These are phyloP conservation scores for Penicillium sp. DNA, from an alignment of 2,329 filamentous ascomycete species.

Conservation along the genomic window DNA sequence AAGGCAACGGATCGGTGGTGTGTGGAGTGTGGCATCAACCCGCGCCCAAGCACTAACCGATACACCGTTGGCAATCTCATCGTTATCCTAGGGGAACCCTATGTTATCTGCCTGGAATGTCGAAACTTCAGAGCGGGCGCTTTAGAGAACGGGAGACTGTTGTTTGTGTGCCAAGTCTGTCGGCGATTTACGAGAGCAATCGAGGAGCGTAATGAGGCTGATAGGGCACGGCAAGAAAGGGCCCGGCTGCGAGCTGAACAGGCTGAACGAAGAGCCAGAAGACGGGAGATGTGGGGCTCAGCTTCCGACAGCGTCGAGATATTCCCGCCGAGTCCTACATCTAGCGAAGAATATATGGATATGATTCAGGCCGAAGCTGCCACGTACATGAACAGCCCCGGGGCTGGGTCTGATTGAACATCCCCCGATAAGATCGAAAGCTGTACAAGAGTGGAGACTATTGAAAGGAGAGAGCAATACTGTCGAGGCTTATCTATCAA, in stretches of 20 bases:
- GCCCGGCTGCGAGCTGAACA: constrained; percentile 7
- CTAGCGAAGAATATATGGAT: constrained; percentile 8
- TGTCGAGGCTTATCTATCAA: no score
- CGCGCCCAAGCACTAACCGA: constrained; percentile 5
- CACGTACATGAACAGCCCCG: constrained; percentile 14
- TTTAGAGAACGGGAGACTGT: constrained; percentile 1
- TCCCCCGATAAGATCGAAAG: no score
- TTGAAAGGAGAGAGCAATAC: no score
- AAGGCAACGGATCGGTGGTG: constrained; percentile 4
- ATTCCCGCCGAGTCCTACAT: constrained; percentile 4
- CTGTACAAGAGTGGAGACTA: no score
- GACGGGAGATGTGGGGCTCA: constrained; percentile 2
- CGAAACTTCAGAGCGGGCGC: constrained; percentile 3
- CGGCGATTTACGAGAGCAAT: constrained; percentile 5
- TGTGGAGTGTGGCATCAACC: constrained; percentile 9
- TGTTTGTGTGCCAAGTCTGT: constrained; percentile 7
- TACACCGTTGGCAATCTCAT: constrained; percentile 5
- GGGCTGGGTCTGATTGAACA: constrained; percentile 11
- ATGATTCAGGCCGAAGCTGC: constrained; percentile 7
- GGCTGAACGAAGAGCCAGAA: constrained; percentile 7
- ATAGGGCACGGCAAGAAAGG: constrained; percentile 2
- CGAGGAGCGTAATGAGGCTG: constrained; percentile 1
- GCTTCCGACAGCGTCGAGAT: constrained; percentile 5
- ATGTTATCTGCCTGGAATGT: constrained; percentile 8
- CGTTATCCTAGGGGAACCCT: constrained; percentile 1